Percentiles rank a stretch among this genome's conserved stretches.
These are phyloP conservation scores for Cytospora chrysosperma DNA, from an alignment of 2,329 filamentous ascomycete genomes.

Conservation along the genomic window DNA sequence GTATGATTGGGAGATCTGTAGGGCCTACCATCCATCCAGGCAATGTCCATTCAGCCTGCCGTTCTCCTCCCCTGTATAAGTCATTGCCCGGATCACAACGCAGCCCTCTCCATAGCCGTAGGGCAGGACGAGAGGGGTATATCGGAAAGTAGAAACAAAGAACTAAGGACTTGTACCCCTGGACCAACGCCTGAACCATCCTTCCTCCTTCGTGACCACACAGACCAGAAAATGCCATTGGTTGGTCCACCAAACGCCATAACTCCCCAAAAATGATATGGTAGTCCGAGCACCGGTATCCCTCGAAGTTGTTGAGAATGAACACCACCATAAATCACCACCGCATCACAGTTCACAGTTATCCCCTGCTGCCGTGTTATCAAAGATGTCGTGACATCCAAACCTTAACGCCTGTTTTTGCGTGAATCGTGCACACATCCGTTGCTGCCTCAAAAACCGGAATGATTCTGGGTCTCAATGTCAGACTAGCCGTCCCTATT, in stretches of 20 bases:
- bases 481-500: conserved; percentile 2
- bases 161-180: not conserved
- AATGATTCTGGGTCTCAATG: not conserved
- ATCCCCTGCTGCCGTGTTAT: conserved; percentile 1
- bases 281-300: not conserved
- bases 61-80: not conserved
- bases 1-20: conserved; percentile 22
- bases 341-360: not conserved
- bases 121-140: conserved; percentile 17
- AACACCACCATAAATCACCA: not conserved
- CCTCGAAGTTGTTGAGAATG: not conserved
- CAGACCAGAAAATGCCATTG: too few species aligned
- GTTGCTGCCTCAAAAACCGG: not conserved
- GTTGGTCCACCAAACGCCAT: conserved; percentile 6
- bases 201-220: too few species aligned
- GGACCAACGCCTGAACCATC: not conserved
- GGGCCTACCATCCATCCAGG: conserved; percentile 1
- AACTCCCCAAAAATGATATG: not conserved
- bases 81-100: conserved; percentile 8
- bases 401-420: not conserved
- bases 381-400: not conserved
- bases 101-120: not conserved
- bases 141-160: not conserved
- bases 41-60: not conserved
- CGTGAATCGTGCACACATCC: not conserved